Evolutionary conservation across 2,329 filamentous ascomycete species (phyloP), one percentile per base, ranked within the genome.

Genomic region (Alternaria infectoria): DNA sequence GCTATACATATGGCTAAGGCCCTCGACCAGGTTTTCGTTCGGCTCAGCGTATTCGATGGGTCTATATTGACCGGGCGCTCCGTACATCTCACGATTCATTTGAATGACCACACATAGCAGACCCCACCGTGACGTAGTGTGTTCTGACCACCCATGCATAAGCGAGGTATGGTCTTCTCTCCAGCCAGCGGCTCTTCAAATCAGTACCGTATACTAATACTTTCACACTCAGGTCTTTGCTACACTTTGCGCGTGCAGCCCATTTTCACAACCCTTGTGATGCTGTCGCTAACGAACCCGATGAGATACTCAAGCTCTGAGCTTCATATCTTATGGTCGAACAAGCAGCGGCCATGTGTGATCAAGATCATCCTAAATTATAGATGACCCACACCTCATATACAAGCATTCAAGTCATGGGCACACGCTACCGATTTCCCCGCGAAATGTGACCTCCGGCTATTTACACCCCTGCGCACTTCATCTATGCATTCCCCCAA

Each of bases 391-490:
- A 65, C 64, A 67, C 36, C 50, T 67, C 61, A 59, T 65, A 59
- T 68, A 68, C 36, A 13, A 58, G 58, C 52, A 50, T 61, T 36
- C 25, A 56, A n/a, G 46, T 32, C n/a, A 55, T 54, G 59, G 56
- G 55, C 61, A 71, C 66, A 54, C 54, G 60, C 61, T 71, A 68
- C 68, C 67, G 57, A 15, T 65, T 62, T 57, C 46, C 60, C 54
- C 61, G 55, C 62, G 69, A 66, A 60, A 62, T 49, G 26, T 25
- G 49, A 32, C 43, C 54, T 69, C 67, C 71, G 70, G 73, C 61
- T 73, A 70, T 73, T 67, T 62, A 62, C 50, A 74, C 57, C 72
- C 72, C 67, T 74, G 71, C 61, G 52, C 46, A 50, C 25, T 63
- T 74, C 72, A 74, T 74, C 59, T 74, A 72, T 54, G 57, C 17